These are phyloP conservation scores for Harrya chromipes DNA, from an alignment of 768 basidiomycete species.

Conservation along the genomic window DNA sequence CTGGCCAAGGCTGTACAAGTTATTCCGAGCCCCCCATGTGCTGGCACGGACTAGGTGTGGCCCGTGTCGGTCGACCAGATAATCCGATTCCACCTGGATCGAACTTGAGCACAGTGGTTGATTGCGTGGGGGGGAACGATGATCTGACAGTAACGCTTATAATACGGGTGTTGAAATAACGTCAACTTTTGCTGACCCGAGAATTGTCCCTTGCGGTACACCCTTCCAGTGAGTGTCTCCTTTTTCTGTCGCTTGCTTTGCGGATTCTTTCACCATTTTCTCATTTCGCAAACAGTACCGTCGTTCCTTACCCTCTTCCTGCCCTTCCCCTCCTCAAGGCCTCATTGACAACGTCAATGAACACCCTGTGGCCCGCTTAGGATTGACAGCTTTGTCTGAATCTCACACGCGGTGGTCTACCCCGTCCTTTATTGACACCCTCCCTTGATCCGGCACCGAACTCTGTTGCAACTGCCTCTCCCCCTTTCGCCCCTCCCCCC, in stretches of 20 bases:
- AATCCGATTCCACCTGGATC: too few relatives aligned
- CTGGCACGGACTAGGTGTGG: too few relatives aligned
- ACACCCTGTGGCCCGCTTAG: neutral
- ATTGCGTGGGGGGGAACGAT: too few relatives aligned
- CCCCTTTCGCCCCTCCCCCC: neutral
- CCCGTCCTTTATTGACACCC: conserved; percentile 2
- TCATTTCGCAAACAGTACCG: neutral
- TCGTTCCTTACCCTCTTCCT: neutral
- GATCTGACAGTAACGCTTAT: too few relatives aligned
- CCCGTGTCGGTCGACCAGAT: too few relatives aligned
- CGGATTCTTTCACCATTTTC: neutral
- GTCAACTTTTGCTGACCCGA: too few relatives aligned
- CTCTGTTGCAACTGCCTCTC: neutral
- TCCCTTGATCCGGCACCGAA: neutral
- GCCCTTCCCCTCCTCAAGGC: neutral
- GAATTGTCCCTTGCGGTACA: too few relatives aligned
- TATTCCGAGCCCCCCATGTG: too few relatives aligned
- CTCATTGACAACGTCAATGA: conserved; percentile 8
- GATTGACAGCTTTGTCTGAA: conserved; percentile 10
- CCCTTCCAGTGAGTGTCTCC: conserved; percentile 8
- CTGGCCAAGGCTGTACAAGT: too few relatives aligned
- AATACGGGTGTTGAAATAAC: too few relatives aligned
- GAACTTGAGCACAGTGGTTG: too few relatives aligned
- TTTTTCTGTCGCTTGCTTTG: conserved; percentile 5
- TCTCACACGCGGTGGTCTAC: conserved; percentile 17